Evolutionary conservation across 2,329 filamentous ascomycete genomes (phyloP).

Genomic region (Beauveria brongniartii): DNA sequence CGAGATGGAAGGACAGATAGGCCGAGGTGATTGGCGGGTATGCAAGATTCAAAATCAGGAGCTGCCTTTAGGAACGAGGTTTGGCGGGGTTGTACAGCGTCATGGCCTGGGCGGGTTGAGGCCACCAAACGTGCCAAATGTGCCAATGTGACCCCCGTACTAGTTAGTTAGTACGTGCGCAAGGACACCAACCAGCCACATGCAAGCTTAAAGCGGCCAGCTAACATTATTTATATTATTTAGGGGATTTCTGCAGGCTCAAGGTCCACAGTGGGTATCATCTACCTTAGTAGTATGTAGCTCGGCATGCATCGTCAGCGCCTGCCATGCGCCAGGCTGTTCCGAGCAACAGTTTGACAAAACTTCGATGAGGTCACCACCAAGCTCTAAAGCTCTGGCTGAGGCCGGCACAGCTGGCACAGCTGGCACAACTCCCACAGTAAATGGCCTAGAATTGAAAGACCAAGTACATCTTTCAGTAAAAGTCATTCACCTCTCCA

Average conservation of each 20-base stretch:
- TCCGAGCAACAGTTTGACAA: no score
- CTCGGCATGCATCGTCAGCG: not conserved
- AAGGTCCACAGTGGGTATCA: not conserved
- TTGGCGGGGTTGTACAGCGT: conserved; percentile 1
- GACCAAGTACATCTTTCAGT: no score
- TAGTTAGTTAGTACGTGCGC: not conserved
- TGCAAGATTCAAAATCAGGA: conserved; percentile 10
- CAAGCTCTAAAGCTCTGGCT: no score
- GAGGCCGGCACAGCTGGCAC: no score
- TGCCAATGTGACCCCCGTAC: not conserved
- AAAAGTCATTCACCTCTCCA: not conserved
- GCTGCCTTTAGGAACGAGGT: not conserved
- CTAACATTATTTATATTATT: not conserved
- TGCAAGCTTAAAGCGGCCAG: not conserved
- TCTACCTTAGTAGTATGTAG: no score
- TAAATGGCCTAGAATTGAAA: no score
- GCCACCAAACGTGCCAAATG: no score
- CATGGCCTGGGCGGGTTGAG: not conserved
- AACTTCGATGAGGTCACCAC: no score
- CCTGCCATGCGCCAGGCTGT: not conserved
- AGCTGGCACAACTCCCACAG: no score
- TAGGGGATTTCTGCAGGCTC: not conserved
- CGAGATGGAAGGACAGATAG: not conserved
- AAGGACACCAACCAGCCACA: not conserved
- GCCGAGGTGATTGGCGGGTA: conserved; percentile 6